Evolutionary conservation across 2,329 filamentous ascomycete species (phyloP).

Genomic region (Calonectria leucothoes): DNA sequence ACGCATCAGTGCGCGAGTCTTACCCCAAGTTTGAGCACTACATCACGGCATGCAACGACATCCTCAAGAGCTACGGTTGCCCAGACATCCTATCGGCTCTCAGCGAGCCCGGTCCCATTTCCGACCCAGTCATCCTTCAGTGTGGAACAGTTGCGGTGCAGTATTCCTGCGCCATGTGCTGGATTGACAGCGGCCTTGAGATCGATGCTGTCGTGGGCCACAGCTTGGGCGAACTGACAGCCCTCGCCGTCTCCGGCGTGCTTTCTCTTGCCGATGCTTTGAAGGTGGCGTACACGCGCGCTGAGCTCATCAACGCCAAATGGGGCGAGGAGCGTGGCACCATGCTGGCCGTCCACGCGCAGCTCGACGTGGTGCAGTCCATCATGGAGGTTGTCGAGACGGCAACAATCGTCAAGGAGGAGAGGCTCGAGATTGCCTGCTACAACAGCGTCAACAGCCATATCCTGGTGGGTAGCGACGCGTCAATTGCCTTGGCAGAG

Average conservation of each 20-base stretch:
- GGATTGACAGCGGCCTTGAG: constrained; percentile 34
- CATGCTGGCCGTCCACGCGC: constrained; percentile 49
- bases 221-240: constrained; percentile 53
- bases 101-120: constrained; percentile 38
- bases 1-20: constrained; percentile 6
- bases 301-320: constrained; percentile 42
- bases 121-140: constrained; percentile 48
- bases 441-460: constrained; percentile 27
- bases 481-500: constrained; percentile 10
- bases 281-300: constrained; percentile 44
- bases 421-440: constrained; percentile 31
- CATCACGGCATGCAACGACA: constrained; percentile 48
- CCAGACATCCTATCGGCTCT: constrained; percentile 46
- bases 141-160: constrained; percentile 31
- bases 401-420: background rate
- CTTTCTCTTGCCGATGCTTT: constrained; percentile 47
- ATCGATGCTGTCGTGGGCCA: constrained; percentile 45
- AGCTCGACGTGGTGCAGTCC: constrained; percentile 13
- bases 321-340: constrained; percentile 49
- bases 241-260: constrained; percentile 46
- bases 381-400: constrained; percentile 19
- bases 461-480: constrained; percentile 23
- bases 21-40: constrained; percentile 43
- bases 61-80: constrained; percentile 40
- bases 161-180: constrained; percentile 33